These are phyloP conservation scores for Penicillium antarcticum DNA, from an alignment of 495 filamentous ascomycete species.

Conservation along the genomic window DNA sequence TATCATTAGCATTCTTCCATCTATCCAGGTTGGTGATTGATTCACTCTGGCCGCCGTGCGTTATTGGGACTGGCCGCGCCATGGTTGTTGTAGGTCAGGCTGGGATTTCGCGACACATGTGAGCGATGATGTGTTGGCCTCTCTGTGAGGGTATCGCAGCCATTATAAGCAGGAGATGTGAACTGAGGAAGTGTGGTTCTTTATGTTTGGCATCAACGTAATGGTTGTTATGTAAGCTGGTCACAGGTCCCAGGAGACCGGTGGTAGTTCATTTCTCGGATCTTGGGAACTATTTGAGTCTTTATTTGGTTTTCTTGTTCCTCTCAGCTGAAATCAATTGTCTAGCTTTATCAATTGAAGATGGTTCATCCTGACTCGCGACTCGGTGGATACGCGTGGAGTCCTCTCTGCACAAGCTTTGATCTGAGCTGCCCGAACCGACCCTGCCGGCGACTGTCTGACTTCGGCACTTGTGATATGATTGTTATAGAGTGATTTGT, in stretches of 20 bases:
- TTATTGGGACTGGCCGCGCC: slow-evolving; percentile 17
- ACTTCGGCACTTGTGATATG: no score
- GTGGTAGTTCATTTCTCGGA: no score
- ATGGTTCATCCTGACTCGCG: no score
- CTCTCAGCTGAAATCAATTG: no score
- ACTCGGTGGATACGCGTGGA: no score
- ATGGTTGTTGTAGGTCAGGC: slow-evolving; percentile 7
- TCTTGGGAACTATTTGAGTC: no score
- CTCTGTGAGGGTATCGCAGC: not conserved
- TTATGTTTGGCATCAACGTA: slow-evolving; percentile 7
- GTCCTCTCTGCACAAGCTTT: no score
- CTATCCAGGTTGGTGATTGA: not conserved
- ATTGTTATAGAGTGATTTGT: no score
- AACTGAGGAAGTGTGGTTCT: not conserved
- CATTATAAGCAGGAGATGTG: not conserved
- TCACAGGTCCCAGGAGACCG: not conserved
- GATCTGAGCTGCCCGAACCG: no score
- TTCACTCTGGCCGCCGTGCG: slow-evolving; percentile 21
- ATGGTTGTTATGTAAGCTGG: slow-evolving; percentile 8
- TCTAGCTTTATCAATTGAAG: no score
- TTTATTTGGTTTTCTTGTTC: no score
- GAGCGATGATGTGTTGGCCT: not conserved
- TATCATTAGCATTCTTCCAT: not conserved
- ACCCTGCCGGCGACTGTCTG: no score
- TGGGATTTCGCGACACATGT: not conserved